Evolutionary conservation across 805 yeast genomes (phyloP), one percentile per base, ranked within the genome.

Genomic region (Sungouiozyma ichnusensis): DNA sequence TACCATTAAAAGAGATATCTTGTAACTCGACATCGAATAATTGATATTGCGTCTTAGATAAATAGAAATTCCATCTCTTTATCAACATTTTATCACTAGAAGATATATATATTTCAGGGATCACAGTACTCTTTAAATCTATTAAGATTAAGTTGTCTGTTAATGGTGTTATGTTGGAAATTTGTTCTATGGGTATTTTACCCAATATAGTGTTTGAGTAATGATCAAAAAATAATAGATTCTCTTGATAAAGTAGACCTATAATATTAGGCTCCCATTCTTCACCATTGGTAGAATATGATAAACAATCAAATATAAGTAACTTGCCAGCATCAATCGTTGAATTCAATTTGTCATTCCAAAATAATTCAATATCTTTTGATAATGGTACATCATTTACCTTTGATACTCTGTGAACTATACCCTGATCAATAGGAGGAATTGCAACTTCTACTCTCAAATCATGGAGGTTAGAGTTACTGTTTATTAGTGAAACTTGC

Each of bases 1-100:
- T 73, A 1, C 71, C 69, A 47, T 70, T 77, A 1, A 71, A 64
- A 1, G 81, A 71, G 46, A 76, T 55, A 50, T 74, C 76, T 27
- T 64, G 62, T 19, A 74, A 24, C 29, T 24, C 29, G 29, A 24
- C 29, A 7, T 24, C 29, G 11, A 24, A 24, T 24, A 11, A 11
- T 7, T 6, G 11, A 11, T 24, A 11, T 6, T 39, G 33, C 3
- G n/a, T 33, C n/a, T 53, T 42, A 18, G 46, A 38, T 27, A 59
- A 24, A 42, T 57, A 62, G 42, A 58, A 63, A 29, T 63, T 61
- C 73, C 77, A 74, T 53, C 72, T 72, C 5, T 60, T 47, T 0
- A 63, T 49, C 1, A 71, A 46, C 8, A 54, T 49, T 31, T 43
- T 46, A 19, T 64, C 61, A 35, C 52, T 52, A 9, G 27, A 16